Evolutionary conservation across 2,329 filamentous ascomycete species (phyloP).

Genomic region (Sarocladium kiliense): DNA sequence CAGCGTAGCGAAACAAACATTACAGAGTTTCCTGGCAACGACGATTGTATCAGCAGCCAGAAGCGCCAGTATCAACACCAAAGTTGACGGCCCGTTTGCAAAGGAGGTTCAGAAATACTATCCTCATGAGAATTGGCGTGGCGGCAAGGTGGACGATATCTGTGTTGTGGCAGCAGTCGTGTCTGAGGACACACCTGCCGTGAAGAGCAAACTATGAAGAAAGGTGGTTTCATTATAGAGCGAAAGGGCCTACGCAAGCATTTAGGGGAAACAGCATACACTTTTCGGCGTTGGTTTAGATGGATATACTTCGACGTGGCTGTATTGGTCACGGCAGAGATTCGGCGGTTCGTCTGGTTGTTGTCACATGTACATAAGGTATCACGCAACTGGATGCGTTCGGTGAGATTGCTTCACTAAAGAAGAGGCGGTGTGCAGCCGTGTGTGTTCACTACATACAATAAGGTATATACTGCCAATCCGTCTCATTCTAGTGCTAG

Average conservation of each 20-base stretch:
- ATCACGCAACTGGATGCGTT: too few species aligned
- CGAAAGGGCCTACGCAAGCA: constrained; percentile 12
- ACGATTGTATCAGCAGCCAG: constrained; percentile 81
- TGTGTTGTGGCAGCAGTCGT: constrained; percentile 78
- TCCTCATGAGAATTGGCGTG: constrained; percentile 79
- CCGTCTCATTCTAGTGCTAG: too few species aligned
- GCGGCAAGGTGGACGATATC: constrained; percentile 95
- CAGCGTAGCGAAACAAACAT: constrained; percentile 35
- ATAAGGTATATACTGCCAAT: too few species aligned
- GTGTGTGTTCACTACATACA: too few species aligned
- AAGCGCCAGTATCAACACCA: constrained; percentile 72
- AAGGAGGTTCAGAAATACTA: constrained; percentile 88
- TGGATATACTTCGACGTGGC: constrained; percentile 10
- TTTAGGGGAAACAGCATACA: constrained; percentile 15
- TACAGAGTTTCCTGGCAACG: constrained; percentile 75
- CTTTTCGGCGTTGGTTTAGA: background rate
- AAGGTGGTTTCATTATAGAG: constrained; percentile 12
- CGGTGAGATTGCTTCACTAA: too few species aligned
- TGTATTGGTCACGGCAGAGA: background rate
- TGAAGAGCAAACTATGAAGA: constrained; percentile 29
- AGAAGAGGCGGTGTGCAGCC: too few species aligned
- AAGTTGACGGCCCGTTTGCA: constrained; percentile 86
- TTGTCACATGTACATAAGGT: too few species aligned
- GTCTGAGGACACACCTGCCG: constrained; percentile 48
- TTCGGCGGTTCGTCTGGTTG: background rate